phyloP scores from a whole-genome alignment of 1,139 yeast genomes.

The Nakaseomyces delphensis region DNA sequence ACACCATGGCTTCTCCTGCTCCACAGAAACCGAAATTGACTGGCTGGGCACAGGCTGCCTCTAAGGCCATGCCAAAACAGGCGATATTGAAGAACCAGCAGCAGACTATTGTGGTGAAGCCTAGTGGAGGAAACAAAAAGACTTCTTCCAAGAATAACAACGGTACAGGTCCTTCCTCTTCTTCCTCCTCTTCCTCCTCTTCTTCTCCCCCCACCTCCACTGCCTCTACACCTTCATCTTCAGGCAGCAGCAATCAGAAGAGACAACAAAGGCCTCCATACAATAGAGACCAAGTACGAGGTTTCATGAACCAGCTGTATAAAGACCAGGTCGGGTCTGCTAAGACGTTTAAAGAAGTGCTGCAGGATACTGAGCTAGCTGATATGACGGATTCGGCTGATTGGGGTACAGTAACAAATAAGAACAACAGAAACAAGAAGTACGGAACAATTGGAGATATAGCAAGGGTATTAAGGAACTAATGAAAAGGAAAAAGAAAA shows the following conservation, averaged over 20 bases:
- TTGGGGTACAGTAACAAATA: slow-evolving; percentile 28
- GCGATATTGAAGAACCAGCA: neutral
- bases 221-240: neutral
- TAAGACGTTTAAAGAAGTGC: slow-evolving; percentile 4
- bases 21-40: slow-evolving; percentile 21
- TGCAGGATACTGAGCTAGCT: slow-evolving; percentile 2
- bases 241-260: slow-evolving; percentile 7
- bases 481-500: neutral
- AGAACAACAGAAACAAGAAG: slow-evolving; percentile 25
- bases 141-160: neutral
- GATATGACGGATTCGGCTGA: slow-evolving; percentile 14
- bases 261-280: slow-evolving; percentile 20
- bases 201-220: neutral
- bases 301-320: slow-evolving; percentile 19
- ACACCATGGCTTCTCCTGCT: slow-evolving; percentile 10
- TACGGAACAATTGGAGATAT: slow-evolving; percentile 25
- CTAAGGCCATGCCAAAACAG: slow-evolving; percentile 20
- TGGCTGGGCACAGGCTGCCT: slow-evolving; percentile 32
- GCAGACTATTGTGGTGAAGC: neutral
- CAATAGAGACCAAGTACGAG: slow-evolving; percentile 25
- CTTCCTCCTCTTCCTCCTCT: neutral
- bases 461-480: slow-evolving; percentile 20
- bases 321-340: slow-evolving; percentile 11
- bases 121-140: neutral
- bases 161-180: too few species aligned